A percentile compares a stretch with the other conserved stretches of the same genome.
Evolutionary conservation across 805 yeast genomes (phyloP).

Genomic region (Cyberlindnera subsufficiens): DNA sequence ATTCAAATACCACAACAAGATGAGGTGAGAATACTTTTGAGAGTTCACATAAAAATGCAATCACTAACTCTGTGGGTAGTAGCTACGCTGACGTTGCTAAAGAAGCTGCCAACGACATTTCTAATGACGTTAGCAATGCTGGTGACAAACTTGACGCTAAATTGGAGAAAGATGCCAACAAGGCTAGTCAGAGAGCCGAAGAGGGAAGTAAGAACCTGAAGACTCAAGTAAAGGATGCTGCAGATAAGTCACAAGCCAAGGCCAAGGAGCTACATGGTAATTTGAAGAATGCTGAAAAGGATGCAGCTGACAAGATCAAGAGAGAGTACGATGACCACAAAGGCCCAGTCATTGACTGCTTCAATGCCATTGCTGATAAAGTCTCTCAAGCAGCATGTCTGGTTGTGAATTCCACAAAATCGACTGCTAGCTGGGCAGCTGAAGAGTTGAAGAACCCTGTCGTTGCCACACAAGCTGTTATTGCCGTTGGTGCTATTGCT

Average conservation of each 20-base stretch:
- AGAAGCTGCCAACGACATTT: slow-evolving; percentile 13
- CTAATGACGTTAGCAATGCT: slow-evolving; percentile 12
- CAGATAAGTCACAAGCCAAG: slow-evolving; percentile 19
- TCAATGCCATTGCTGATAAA: slow-evolving; percentile 15
- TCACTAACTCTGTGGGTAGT: neutral
- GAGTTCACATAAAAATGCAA: too few relatives aligned
- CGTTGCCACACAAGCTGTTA: slow-evolving; percentile 46
- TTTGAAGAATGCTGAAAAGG: slow-evolving; percentile 29
- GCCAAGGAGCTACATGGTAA: slow-evolving; percentile 15
- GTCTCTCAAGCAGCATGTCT: slow-evolving; percentile 19
- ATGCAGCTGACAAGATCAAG: slow-evolving; percentile 28
- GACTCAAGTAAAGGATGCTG: slow-evolving; percentile 14
- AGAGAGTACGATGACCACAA: slow-evolving; percentile 27
- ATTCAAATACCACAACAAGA: neutral
- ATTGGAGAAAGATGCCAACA: slow-evolving; percentile 4
- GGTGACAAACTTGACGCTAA: slow-evolving; percentile 4
- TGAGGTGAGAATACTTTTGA: slow-evolving; percentile 5
- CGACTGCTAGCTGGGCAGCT: slow-evolving; percentile 18
- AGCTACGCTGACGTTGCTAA: slow-evolving; percentile 19
- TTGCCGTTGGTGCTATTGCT: slow-evolving; percentile 41
- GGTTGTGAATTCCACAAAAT: slow-evolving; percentile 14
- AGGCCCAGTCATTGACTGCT: slow-evolving; percentile 21
- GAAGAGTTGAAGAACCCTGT: slow-evolving; percentile 58
- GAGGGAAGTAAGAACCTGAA: slow-evolving; percentile 17
- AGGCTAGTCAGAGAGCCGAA: slow-evolving; percentile 14